phyloP scores from a whole-genome alignment of 768 basidiomycete species.

The Calocybe gangraenosa region DNA sequence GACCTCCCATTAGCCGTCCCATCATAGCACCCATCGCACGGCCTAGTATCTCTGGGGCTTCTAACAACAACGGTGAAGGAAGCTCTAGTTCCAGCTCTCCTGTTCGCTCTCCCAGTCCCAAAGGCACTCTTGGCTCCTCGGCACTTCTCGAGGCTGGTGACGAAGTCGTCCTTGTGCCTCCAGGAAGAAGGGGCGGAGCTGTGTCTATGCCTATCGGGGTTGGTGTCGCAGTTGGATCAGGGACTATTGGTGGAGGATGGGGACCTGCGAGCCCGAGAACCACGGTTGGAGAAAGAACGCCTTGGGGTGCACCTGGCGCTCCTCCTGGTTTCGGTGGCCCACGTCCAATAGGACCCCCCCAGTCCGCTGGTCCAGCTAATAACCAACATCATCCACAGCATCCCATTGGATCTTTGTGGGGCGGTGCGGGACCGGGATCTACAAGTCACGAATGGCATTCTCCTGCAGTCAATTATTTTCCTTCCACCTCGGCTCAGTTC shows the following conservation, averaged over 20 bases:
- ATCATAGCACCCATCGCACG: slow-evolving; percentile 62
- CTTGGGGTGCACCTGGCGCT: slow-evolving; percentile 44
- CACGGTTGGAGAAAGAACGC: slow-evolving; percentile 27
- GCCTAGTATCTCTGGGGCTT: slow-evolving; percentile 34
- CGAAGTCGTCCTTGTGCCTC: slow-evolving; percentile 56
- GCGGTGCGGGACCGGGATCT: slow-evolving; percentile 24
- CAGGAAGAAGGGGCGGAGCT: slow-evolving; percentile 39
- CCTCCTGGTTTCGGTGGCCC: slow-evolving; percentile 30
- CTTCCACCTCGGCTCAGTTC: slow-evolving; percentile 34
- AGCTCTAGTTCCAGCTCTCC: slow-evolving; percentile 64
- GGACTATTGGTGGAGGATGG: slow-evolving; percentile 32
- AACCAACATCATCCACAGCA: slow-evolving; percentile 20
- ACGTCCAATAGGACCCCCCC: slow-evolving; percentile 26
- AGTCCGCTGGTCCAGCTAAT: slow-evolving; percentile 22
- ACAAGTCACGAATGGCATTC: slow-evolving; percentile 43
- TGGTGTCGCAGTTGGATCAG: slow-evolving; percentile 21
- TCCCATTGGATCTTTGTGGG: slow-evolving; percentile 34
- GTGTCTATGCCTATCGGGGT: slow-evolving; percentile 22
- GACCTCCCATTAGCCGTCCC: slow-evolving; percentile 34
- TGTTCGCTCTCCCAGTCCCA: slow-evolving; percentile 48
- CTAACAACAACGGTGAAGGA: slow-evolving; percentile 38
- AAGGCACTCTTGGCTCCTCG: slow-evolving; percentile 70
- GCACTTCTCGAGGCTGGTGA: slow-evolving; percentile 79
- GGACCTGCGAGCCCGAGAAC: slow-evolving; percentile 44
- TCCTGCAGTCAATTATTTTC: slow-evolving; percentile 40